phyloP scores from a whole-genome alignment of 345 rosid species.

The Aquilaria yunnanensis region DNA sequence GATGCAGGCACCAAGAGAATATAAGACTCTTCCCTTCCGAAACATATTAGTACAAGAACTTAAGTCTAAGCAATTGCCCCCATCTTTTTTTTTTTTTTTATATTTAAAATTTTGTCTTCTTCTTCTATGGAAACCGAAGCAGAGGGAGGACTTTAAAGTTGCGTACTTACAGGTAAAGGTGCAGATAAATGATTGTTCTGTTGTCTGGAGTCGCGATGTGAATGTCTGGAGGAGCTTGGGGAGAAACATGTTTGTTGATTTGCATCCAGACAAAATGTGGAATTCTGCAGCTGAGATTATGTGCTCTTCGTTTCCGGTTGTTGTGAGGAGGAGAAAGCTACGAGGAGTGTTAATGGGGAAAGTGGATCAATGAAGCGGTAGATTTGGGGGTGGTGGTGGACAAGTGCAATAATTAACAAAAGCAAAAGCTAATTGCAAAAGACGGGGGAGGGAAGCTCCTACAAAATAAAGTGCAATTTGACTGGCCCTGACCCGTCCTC shows the following conservation, averaged over 20 bases:
- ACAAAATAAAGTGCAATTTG: conserved; percentile 44
- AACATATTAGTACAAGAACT: neutral
- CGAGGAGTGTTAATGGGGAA: conserved; percentile 15
- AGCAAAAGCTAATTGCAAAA: conserved; percentile 14
- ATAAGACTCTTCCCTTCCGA: neutral
- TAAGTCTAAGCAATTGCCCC: neutral
- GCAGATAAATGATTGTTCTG: neutral
- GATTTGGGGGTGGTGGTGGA: conserved; percentile 22
- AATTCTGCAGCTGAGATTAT: neutral
- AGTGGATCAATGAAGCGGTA: neutral
- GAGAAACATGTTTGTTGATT: neutral
- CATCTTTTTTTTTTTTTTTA: neutral
- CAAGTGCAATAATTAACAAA: conserved; percentile 29
- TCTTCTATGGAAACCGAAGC: neutral
- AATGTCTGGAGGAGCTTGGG: neutral
- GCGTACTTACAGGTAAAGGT: neutral
- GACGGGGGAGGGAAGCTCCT: conserved; percentile 40
- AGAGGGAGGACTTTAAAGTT: neutral
- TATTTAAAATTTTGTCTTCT: neutral
- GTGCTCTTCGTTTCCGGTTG: neutral
- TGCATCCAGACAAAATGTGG: no score
- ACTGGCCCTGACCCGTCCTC: no score
- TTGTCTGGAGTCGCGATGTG: no score
- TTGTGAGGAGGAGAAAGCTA: neutral
- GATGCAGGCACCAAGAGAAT: conserved; percentile 10